phyloP scores from a whole-genome alignment of 768 basidiomycete species.

The Gautieria morchelliformis region DNA sequence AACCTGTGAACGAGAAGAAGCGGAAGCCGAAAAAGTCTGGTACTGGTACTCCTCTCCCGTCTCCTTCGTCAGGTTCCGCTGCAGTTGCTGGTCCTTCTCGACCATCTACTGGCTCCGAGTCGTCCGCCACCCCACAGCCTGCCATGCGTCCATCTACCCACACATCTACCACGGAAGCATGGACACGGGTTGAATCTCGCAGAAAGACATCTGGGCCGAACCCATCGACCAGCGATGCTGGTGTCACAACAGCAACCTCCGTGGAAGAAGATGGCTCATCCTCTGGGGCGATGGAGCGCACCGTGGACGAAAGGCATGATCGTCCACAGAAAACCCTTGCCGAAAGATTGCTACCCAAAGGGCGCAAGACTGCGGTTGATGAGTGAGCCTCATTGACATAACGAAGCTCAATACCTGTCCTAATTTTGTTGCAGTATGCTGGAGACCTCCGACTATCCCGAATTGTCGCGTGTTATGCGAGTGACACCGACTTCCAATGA shows the following conservation, averaged over 20 bases:
- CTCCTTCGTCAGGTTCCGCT: constrained; percentile 19
- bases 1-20: constrained; percentile 35
- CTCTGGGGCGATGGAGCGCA: constrained; percentile 4
- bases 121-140: background rate
- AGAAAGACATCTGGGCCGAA: constrained; percentile 14
- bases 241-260: constrained; percentile 38
- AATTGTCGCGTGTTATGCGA: constrained; percentile 59
- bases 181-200: constrained; percentile 62
- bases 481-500: constrained; percentile 46
- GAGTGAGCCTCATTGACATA: constrained; percentile 39
- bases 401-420: constrained; percentile 5
- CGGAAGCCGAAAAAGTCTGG: constrained; percentile 20
- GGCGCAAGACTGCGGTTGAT: constrained; percentile 56
- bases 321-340: constrained; percentile 35
- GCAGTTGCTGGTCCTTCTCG: constrained; percentile 18
- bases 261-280: constrained; percentile 14
- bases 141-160: constrained; percentile 11
- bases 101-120: background rate
- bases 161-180: constrained; percentile 31
- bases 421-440: constrained; percentile 42
- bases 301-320: background rate
- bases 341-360: constrained; percentile 55
- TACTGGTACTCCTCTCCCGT: constrained; percentile 4
- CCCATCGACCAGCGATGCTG: constrained; percentile 35
- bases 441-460: constrained; percentile 44